Evolutionary conservation across 805 yeast genomes (phyloP), one percentile per base, ranked within the genome.

Genomic region (Ogataea polymorpha): DNA sequence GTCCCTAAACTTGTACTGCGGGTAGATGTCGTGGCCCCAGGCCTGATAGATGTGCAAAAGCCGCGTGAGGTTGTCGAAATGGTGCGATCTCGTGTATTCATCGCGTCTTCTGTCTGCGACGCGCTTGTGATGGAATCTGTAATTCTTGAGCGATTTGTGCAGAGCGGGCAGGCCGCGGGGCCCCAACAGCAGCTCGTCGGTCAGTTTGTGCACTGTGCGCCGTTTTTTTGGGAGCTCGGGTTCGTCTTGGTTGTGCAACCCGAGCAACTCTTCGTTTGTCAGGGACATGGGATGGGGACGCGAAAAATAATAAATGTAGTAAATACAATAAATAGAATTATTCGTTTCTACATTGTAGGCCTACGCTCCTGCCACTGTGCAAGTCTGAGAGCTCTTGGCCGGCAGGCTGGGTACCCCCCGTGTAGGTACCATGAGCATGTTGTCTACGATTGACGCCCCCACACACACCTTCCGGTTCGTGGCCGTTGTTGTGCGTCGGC

Each of bases 11-110:
- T 77, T 80, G 12, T 93, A 87, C 64, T 83, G 85, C 4, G 96
- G 95, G 55, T 74, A 87, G 27, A 88, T 53, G 16, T 73, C 67
- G 58, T 85, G 91, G 1, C 83, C 88, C 90, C 91, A 85, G 24
- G 80, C 53, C 60, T 83, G 88, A 58, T 82, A 85, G 26, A 74
- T 67, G 23, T 71, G 70, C 6, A 83, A 58, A 6, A 85, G 57
- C 24, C 68, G 62, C 8, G 70, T 59, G 39, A 79, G 56, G 56
- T 79, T 80, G 24, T 72, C 65, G 41, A 63, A 65, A 51, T 77
- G 80, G 45, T 71, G 66, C 12, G 75, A 43, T 60, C 72, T 39
- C 5, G 49, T 53, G 37, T 50, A 57, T 20, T 42, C 46, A 27
- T 42, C 39, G 23, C 44, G 42, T 32, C 42, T 46, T 24, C 48